phyloP scores from a whole-genome alignment of 2,329 filamentous ascomycete genomes.

The Penicillium griseofulvum region DNA sequence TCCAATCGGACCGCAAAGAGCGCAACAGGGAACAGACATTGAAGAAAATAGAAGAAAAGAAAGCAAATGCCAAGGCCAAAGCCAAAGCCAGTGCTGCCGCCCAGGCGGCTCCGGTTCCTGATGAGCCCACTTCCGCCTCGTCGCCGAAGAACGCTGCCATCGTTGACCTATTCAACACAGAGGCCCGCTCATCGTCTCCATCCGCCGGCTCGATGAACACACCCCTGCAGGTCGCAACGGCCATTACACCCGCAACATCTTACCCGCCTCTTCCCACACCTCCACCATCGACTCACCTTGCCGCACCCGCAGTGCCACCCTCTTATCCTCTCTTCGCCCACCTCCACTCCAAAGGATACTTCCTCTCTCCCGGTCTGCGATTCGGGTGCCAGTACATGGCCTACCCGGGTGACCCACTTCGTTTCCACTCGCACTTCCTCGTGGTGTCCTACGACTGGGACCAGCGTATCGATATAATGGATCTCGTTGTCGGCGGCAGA shows the following conservation, averaged over 20 bases:
- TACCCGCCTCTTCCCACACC: conserved; percentile 42
- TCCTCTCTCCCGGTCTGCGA: conserved; percentile 83
- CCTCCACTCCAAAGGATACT: conserved; percentile 76
- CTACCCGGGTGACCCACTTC: conserved; percentile 90
- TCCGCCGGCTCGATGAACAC: conserved; percentile 17
- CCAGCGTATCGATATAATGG: conserved; percentile 77
- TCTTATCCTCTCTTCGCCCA: conserved; percentile 77
- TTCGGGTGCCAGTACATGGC: conserved; percentile 94
- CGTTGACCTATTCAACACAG: conserved; percentile 26
- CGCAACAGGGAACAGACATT: conserved; percentile 51
- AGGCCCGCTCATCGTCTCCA: conserved; percentile 4
- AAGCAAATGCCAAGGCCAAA: conserved; percentile 22
- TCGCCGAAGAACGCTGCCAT: conserved; percentile 10
- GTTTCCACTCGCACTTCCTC: conserved; percentile 94
- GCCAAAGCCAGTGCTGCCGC: conserved; percentile 16
- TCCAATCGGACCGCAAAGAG: conserved; percentile 49
- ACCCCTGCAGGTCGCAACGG: conserved; percentile 25
- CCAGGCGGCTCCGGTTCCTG: conserved; percentile 3
- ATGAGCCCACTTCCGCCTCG: conserved; percentile 3
- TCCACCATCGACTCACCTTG: conserved; percentile 27
- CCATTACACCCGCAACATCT: conserved; percentile 53
- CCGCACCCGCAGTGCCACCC: conserved; percentile 39
- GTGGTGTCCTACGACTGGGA: conserved; percentile 84
- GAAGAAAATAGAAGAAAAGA: conserved; percentile 48
- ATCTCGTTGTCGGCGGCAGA: conserved; percentile 80